Conservation (phyloP, 257 asterid species). For the Petunia secreta region DNA sequence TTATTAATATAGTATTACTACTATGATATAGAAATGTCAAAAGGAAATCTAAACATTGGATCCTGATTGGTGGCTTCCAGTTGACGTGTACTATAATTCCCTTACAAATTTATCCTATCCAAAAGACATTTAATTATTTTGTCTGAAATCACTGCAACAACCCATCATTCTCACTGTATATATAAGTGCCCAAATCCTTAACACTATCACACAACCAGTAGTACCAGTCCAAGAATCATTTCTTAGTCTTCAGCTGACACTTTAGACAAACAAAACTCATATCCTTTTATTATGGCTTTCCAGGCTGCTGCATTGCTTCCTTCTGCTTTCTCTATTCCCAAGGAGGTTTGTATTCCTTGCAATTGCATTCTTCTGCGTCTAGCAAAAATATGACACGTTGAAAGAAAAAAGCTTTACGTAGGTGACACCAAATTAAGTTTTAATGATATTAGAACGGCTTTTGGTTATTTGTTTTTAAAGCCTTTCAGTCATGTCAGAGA, state of each 20-base stretch:
- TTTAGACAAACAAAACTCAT: not conserved
- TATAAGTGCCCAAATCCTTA: constrained; percentile 27
- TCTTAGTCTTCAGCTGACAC: not conserved
- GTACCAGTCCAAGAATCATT: constrained; percentile 15
- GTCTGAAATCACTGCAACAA: constrained; percentile 24
- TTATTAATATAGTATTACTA: too few species aligned
- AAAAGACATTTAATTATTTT: constrained; percentile 14
- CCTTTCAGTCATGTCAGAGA: too few species aligned
- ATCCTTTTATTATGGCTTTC: constrained; percentile 57
- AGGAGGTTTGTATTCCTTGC: constrained; percentile 50
- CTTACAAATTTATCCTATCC: constrained; percentile 66
- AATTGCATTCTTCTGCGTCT: too few species aligned
- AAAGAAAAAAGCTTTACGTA: too few species aligned
- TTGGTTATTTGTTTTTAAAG: too few species aligned
- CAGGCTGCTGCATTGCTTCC: constrained; percentile 77
- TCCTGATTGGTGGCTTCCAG: constrained; percentile 54
- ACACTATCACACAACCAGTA: constrained; percentile 25
- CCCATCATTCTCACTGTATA: constrained; percentile 28
- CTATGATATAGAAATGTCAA: constrained; percentile 20
- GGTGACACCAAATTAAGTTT: too few species aligned
- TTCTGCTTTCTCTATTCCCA: constrained; percentile 59
- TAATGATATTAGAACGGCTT: too few species aligned
- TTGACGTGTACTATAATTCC: constrained; percentile 49
- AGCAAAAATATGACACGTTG: too few species aligned
- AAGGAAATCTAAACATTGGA: constrained; percentile 58